These are phyloP conservation scores for Immersiporthe knoxdaviesiana DNA, from an alignment of 2,329 filamentous ascomycete genomes.

Conservation along the genomic window DNA sequence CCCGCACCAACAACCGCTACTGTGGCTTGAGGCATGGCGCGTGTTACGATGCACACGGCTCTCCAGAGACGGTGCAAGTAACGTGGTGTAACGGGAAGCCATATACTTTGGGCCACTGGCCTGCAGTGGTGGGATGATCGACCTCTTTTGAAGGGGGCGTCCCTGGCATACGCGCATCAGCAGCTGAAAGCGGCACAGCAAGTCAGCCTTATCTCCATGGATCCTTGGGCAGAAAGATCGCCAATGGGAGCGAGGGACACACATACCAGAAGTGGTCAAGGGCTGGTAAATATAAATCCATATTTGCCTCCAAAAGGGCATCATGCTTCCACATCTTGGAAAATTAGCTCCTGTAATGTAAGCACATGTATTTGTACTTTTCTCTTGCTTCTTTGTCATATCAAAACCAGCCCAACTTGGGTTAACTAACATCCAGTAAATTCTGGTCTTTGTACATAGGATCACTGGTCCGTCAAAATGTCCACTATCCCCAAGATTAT, in stretches of 20 bases:
- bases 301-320: no score
- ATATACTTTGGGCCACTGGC: not conserved
- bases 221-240: not conserved
- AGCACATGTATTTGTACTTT: no score
- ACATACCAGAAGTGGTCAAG: not conserved
- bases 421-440: no score
- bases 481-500: no score
- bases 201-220: not conserved
- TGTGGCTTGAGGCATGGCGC: constrained; percentile 18
- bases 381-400: no score
- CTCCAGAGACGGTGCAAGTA: not conserved
- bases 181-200: not conserved
- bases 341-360: no score
- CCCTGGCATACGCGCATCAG: not conserved
- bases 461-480: no score
- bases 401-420: no score
- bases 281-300: not conserved
- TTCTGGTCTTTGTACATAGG: no score
- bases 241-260: not conserved
- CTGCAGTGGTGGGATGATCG: not conserved
- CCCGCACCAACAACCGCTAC: constrained; percentile 28
- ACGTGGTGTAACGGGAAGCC: not conserved
- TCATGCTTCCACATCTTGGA: no score
- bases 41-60: constrained; percentile 8
- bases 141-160: not conserved